Conservation (phyloP, 495 filamentous ascomycete species). For the Neurospora sp. region DNA sequence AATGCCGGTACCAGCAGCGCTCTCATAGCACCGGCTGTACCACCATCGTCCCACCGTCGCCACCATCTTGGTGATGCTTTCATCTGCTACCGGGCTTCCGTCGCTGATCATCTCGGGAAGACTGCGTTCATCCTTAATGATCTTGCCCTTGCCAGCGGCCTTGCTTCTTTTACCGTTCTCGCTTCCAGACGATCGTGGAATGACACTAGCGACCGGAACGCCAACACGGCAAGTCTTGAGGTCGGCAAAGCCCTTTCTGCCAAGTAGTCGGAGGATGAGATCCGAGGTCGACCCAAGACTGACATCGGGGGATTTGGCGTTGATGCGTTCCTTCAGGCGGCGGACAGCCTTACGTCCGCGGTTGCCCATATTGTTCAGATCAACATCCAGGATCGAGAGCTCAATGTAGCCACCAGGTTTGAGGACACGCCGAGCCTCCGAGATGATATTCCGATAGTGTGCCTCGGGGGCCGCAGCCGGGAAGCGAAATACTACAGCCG, state of each 20-base stretch:
- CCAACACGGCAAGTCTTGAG: conserved; percentile 81
- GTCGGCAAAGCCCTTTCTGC: conserved; percentile 70
- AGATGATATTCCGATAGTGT: conserved; percentile 69
- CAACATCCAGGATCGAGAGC: conserved; percentile 71
- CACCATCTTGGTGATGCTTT: conserved; percentile 83
- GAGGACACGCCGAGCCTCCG: conserved; percentile 83
- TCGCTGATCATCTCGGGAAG: conserved; percentile 63
- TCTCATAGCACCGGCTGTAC: conserved; percentile 89
- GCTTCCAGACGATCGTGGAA: conserved; percentile 31
- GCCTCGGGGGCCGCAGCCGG: conserved; percentile 62
- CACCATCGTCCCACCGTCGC: conserved; percentile 91
- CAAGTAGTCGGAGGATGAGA: conserved; percentile 63
- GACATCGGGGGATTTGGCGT: conserved; percentile 44
- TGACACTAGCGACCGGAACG: conserved; percentile 72
- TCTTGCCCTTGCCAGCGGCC: conserved; percentile 8
- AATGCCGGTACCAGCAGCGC: conserved; percentile 40
- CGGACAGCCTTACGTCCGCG: conserved; percentile 66
- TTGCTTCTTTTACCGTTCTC: conserved; percentile 11
- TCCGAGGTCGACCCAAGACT: conserved; percentile 69
- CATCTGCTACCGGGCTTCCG: conserved; percentile 52
- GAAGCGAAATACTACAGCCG: conserved; percentile 80
- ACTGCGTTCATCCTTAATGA: conserved; percentile 43
- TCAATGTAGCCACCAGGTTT: conserved; percentile 86
- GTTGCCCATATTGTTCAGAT: conserved; percentile 80
- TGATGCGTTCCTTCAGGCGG: conserved; percentile 66